Percentiles rank a stretch among this genome's conserved stretches.
Conservation (phyloP, 192 early-diverging fungal genomes). For the Coemansia sp. region DNA sequence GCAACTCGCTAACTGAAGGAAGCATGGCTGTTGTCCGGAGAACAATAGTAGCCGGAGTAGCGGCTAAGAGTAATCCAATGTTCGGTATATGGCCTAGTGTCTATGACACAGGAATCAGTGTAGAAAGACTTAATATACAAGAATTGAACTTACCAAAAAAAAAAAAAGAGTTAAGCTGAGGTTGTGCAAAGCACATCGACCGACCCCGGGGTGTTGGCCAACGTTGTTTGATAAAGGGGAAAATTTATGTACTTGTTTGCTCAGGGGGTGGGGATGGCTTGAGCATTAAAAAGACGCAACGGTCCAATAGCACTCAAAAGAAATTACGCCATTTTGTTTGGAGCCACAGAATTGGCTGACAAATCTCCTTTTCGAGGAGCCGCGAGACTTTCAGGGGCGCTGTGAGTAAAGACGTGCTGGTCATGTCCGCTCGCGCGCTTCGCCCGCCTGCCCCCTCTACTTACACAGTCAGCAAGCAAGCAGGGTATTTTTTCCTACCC, state of each 20-base stretch:
- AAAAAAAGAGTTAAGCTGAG: background rate
- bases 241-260: background rate
- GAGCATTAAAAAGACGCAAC: background rate
- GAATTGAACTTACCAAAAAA: background rate
- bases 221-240: background rate
- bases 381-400: background rate
- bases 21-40: slow-evolving; percentile 25
- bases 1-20: slow-evolving; percentile 46
- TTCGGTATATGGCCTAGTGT: background rate
- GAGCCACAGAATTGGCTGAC: slow-evolving; percentile 5
- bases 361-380: background rate
- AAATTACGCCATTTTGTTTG: background rate
- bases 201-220: background rate
- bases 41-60: background rate
- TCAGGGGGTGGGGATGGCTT: slow-evolving; percentile 4
- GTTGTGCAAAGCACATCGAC: background rate
- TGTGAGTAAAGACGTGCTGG: background rate
- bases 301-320: slow-evolving; percentile 1
- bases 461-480: background rate
- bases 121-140: background rate
- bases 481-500: too few species aligned
- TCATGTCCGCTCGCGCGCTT: background rate
- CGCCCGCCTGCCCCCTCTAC: background rate
- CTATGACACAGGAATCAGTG: background rate
- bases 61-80: background rate